These are phyloP conservation scores for Coniochaeta hoffmannii DNA, from an alignment of 2,329 filamentous ascomycete species.

Conservation along the genomic window DNA sequence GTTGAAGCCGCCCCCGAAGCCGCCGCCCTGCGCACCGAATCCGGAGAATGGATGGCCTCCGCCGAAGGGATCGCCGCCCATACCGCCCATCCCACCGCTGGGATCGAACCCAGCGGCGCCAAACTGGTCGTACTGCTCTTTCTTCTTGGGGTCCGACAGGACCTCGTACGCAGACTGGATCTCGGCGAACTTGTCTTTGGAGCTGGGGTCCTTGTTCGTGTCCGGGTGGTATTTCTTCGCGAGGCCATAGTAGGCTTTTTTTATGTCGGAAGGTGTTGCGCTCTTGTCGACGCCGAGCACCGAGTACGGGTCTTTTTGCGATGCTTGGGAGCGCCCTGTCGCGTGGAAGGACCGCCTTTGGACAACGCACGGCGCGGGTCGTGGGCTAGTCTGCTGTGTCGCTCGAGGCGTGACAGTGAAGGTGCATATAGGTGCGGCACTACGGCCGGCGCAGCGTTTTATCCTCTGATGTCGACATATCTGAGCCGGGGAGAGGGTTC, in stretches of 20 bases:
- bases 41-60: conserved; percentile 60
- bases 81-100: conserved; percentile 55
- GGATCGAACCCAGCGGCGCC: conserved; percentile 85
- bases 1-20: conserved; percentile 79
- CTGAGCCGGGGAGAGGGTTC: conserved; percentile 22
- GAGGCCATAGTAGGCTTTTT: conserved; percentile 95
- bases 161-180: conserved; percentile 93
- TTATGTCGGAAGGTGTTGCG: conserved; percentile 82
- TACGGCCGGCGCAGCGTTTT: conserved; percentile 12
- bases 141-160: conserved; percentile 87
- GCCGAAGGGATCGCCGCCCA: conserved; percentile 54
- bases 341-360: conserved; percentile 49
- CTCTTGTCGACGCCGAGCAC: conserved; percentile 76
- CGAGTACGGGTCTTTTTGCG: conserved; percentile 73
- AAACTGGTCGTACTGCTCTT: conserved; percentile 84
- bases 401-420: conserved; percentile 13
- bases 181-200: conserved; percentile 91
- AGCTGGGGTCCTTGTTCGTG: conserved; percentile 89
- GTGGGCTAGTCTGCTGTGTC: conserved; percentile 5
- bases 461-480: conserved; percentile 21
- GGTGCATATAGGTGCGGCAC: conserved; percentile 9
- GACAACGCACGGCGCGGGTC: not conserved
- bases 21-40: conserved; percentile 44
- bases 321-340: conserved; percentile 39
- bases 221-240: conserved; percentile 98